Conservation (phyloP, 805 yeast species). For the Grigorovia humatica region DNA sequence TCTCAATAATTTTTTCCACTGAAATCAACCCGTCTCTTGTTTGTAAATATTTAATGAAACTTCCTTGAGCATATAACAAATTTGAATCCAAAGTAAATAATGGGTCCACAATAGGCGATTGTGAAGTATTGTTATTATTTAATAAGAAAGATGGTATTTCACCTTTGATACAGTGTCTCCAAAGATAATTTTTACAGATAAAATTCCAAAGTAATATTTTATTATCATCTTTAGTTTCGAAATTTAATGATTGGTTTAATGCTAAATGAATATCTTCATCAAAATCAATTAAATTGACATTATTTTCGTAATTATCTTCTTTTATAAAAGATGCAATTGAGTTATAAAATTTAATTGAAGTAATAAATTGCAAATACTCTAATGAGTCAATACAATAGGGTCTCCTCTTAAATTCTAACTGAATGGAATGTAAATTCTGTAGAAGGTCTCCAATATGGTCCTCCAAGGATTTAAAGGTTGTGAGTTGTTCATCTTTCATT, state of each 20-base stretch:
- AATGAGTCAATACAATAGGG: slow-evolving; percentile 8
- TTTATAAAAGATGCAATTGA: slow-evolving; percentile 6
- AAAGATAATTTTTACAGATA: slow-evolving; percentile 21
- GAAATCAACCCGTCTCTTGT: slow-evolving; percentile 17
- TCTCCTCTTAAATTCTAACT: slow-evolving; percentile 14
- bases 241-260: slow-evolving; percentile 18
- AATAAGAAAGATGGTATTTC: slow-evolving; percentile 17
- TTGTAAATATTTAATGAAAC: slow-evolving; percentile 20
- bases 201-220: slow-evolving; percentile 20
- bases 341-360: slow-evolving; percentile 17
- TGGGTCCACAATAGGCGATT: slow-evolving; percentile 20
- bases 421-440: slow-evolving; percentile 12
- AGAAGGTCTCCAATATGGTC: slow-evolving; percentile 8
- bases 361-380: slow-evolving; percentile 15
- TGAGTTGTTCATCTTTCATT: slow-evolving; percentile 16
- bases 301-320: slow-evolving; percentile 6
- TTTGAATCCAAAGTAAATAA: slow-evolving; percentile 14
- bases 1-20: slow-evolving; percentile 11
- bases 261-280: slow-evolving; percentile 25
- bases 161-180: slow-evolving; percentile 24
- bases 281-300: slow-evolving; percentile 11
- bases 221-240: slow-evolving; percentile 17
- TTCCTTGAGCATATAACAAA: slow-evolving; percentile 16
- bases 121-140: slow-evolving; percentile 4
- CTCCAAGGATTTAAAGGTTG: slow-evolving; percentile 10